Conservation (phyloP, 306 rosid species). For the Dalbergia cultrata region DNA sequence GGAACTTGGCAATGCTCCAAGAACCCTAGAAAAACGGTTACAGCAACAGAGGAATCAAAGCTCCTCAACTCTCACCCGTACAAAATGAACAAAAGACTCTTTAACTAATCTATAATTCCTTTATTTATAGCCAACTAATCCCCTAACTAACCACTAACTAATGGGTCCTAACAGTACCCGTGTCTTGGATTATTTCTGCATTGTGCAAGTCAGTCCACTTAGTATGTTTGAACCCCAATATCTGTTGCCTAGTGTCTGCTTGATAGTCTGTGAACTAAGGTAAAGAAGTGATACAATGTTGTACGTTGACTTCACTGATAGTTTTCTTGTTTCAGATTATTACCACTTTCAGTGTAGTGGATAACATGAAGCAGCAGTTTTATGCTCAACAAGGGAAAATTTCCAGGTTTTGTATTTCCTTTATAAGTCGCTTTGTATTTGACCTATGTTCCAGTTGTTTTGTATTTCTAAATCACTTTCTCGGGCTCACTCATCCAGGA, state of each 20-base stretch:
- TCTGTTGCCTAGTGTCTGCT: slow-evolving; percentile 28
- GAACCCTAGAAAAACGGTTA: no score
- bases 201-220: slow-evolving; percentile 14
- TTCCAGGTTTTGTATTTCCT: slow-evolving; percentile 65
- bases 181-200: slow-evolving; percentile 31
- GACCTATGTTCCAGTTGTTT: slow-evolving; percentile 10
- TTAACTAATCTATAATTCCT: no score
- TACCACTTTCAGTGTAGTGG: slow-evolving; percentile 95
- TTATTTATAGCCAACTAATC: no score
- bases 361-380: slow-evolving; percentile 92
- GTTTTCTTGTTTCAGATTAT: slow-evolving; percentile 75
- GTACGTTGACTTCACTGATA: background rate
- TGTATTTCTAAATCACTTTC: slow-evolving; percentile 38
- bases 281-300: background rate
- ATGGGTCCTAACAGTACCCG: no score
- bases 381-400: slow-evolving; percentile 68
- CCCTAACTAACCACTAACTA: no score
- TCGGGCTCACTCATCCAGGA: slow-evolving; percentile 64
- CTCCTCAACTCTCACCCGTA: no score
- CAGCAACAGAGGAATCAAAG: no score
- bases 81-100: no score
- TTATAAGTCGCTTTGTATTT: slow-evolving; percentile 23
- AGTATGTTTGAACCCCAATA: slow-evolving; percentile 26
- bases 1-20: no score
- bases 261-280: slow-evolving; percentile 34